Percentiles rank a stretch among this genome's conserved stretches.
phyloP scores from a whole-genome alignment of 495 filamentous ascomycete genomes.

The Emericellopsis terricola region DNA sequence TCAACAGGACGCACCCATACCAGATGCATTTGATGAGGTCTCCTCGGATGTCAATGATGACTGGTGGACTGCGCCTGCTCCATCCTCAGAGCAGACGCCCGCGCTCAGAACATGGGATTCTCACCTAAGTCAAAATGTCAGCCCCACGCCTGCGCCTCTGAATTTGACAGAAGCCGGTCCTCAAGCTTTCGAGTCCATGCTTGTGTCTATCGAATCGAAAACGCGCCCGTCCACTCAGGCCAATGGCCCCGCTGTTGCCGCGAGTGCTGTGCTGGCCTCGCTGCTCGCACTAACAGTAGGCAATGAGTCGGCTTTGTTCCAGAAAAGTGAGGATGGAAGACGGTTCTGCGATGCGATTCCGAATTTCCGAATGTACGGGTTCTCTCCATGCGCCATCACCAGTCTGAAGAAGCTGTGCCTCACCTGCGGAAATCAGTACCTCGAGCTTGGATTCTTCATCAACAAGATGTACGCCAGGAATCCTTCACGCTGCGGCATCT shows the following conservation, averaged over 20 bases:
- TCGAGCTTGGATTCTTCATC: slow-evolving; percentile 32
- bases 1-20: too few relatives aligned
- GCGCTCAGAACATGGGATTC: slow-evolving; percentile 56
- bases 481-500: slow-evolving; percentile 33
- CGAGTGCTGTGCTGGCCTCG: slow-evolving; percentile 37
- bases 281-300: slow-evolving; percentile 62
- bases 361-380: slow-evolving; percentile 47
- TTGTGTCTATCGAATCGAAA: slow-evolving; percentile 22
- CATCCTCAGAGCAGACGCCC: slow-evolving; percentile 11
- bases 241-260: slow-evolving; percentile 15
- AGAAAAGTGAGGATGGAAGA: slow-evolving; percentile 37
- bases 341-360: slow-evolving; percentile 38
- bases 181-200: slow-evolving; percentile 49
- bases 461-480: slow-evolving; percentile 22
- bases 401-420: slow-evolving; percentile 38
- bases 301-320: slow-evolving; percentile 63
- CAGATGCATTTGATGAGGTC: too few relatives aligned
- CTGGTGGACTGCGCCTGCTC: too few relatives aligned
- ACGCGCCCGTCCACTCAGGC: too few relatives aligned
- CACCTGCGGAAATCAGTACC: slow-evolving; percentile 38
- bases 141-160: slow-evolving; percentile 25
- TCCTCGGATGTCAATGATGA: too few relatives aligned
- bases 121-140: slow-evolving; percentile 27
- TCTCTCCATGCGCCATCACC: slow-evolving; percentile 37
- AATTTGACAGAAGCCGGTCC: slow-evolving; percentile 70